Evolutionary conservation across 495 filamentous ascomycete species (phyloP).

Genomic region (Aspergillus sparsus): DNA sequence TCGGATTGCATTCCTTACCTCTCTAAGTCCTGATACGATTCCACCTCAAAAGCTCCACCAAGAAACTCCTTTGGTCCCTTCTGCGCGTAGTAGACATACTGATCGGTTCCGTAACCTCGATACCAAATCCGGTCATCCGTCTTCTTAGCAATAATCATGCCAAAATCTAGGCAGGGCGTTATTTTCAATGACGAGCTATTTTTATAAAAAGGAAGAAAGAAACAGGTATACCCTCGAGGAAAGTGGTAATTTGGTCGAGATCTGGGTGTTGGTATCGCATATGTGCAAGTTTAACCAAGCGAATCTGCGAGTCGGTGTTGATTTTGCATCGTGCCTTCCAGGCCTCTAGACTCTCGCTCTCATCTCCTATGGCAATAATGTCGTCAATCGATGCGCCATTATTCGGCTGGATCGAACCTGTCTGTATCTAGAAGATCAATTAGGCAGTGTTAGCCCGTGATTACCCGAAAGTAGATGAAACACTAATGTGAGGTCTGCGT

Average conservation of each 20-base stretch:
- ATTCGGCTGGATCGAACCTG: background rate
- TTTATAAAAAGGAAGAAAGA: too few relatives aligned
- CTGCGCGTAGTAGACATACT: slow-evolving; percentile 53
- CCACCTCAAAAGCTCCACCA: slow-evolving; percentile 37
- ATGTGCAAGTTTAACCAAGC: slow-evolving; percentile 38
- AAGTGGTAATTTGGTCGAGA: slow-evolving; percentile 38
- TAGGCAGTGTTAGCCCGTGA: too few relatives aligned
- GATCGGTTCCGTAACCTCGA: slow-evolving; percentile 60
- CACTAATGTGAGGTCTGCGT: too few relatives aligned
- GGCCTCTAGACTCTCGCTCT: slow-evolving; percentile 22
- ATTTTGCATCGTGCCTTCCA: slow-evolving; percentile 39
- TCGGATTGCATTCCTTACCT: background rate
- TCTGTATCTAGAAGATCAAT: background rate
- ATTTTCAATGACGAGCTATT: too few relatives aligned
- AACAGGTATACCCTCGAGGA: slow-evolving; percentile 31
- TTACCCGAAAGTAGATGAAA: too few relatives aligned
- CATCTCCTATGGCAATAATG: slow-evolving; percentile 30
- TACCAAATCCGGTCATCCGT: slow-evolving; percentile 54
- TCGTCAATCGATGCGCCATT: slow-evolving; percentile 22
- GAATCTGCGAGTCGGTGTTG: slow-evolving; percentile 35
- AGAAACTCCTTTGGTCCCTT: slow-evolving; percentile 53
- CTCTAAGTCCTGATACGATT: slow-evolving; percentile 1
- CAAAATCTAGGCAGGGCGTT: slow-evolving; percentile 46
- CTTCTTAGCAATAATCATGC: slow-evolving; percentile 47
- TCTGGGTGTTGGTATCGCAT: slow-evolving; percentile 51